Evolutionary conservation across 805 yeast species (phyloP), one percentile per base, ranked within the genome.

Genomic region (Barnettozyma salicaria): DNA sequence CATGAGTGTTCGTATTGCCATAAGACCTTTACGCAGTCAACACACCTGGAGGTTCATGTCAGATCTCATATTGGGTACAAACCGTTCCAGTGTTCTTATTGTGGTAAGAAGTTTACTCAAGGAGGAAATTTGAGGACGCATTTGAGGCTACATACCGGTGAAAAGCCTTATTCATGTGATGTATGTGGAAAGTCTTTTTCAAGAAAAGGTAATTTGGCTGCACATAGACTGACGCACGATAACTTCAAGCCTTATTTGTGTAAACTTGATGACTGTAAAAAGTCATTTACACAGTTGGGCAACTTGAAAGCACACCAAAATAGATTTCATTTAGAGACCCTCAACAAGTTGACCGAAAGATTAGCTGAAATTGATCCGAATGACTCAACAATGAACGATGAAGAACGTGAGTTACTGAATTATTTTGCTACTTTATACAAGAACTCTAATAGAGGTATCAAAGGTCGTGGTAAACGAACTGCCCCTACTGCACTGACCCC

Each of bases 281-380:
- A 87, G 62, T 71, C 81, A 5, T 89, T 89, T 53, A 84, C 96
- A 1, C 97, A 89, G 63, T 67, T 89, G 50, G 97, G 97, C 4
- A 89, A 89, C 54, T 70, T 89, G 67, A 89, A 90, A 60, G 84
- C 95, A 1, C 97, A 90, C 59, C 97, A 89, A 56, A 90, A 89
- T 60, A 70, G 89, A 49, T 87, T 88, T 55, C 97, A 88, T 59
- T 60, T 78, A 45, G 74, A 74, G 12, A 79, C 94, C 0, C 66
- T 90, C 45, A 76, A 76, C 47, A 65, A 65, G 22, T 64, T 88
- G 55, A 84, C 94, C 2, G 73, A 68, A 41, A 74, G 69, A 47
- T 60, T 83, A 43, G 88, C 90, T 1, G 78, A 75, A 45, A 60
- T 78, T 37, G 74, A 78, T 16, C 70, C 74, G 4, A 66, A 69